Evolutionary conservation across 306 rosid species (phyloP), one percentile per base, ranked within the genome.

Genomic region (Senna siamea): DNA sequence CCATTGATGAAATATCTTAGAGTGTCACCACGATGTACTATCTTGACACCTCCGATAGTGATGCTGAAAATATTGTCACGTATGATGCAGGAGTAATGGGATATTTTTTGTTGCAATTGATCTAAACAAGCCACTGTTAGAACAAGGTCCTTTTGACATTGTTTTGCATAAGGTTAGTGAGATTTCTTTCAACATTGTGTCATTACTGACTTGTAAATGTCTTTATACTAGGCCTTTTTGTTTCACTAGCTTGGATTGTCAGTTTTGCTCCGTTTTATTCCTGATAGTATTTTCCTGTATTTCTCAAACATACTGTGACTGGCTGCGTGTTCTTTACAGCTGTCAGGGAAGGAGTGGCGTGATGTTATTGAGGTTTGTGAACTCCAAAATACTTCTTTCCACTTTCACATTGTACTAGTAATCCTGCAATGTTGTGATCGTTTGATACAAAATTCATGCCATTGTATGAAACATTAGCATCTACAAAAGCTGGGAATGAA

Each of bases 131-230:
- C 85, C 88, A 5, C 74, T 85, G 58, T 15, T 55, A 22, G 88
- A 85, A 32, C 88, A 85, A 75, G 88, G 88, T 67, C 88, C 85
- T 55, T 85, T 85, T 67, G 85, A 85, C 60, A 38, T 85, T 71
- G 52, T 85, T 19, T 71, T 85, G 72, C 85, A 85, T 34, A 85
- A 85, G 88, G 88, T 83, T 68, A 43, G 82, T 59, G 56, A 52
- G 6, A 40, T 59, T 76, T 72, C 20, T 55, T 76, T 66, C 48
- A 34, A 61, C n/a, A 56, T 70, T 56, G 28, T 69, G 11, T 74
- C 48, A 11, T 7, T 35, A 23, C 43, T 52, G 52, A 62, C 17
- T 17, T 58, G 61, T 62, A 48, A 77, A 71, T 19, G 67, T 47
- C 19, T 71, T 61, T 69, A 23, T 48, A 17, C 15, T 11, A 61